phyloP scores from a whole-genome alignment of 768 basidiomycete species.

The Agaricus blazei region DNA sequence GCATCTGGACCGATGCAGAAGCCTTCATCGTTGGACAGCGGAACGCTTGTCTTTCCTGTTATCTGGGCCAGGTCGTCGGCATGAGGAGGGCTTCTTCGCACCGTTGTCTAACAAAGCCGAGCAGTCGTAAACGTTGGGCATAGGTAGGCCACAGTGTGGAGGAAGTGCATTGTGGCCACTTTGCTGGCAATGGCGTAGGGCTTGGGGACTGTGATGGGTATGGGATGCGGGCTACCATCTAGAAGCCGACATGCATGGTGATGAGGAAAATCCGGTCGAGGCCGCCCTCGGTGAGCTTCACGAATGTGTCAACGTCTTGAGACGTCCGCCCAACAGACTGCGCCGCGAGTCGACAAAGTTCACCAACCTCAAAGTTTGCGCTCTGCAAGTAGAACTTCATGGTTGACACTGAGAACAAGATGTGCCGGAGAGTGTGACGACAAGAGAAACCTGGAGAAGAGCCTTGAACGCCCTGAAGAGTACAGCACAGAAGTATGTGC shows the following conservation, averaged over 20 bases:
- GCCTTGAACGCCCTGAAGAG: too few species aligned
- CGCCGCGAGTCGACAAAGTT: slow-evolving; percentile 38
- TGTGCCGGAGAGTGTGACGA: too few species aligned
- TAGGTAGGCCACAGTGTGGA: slow-evolving; percentile 33
- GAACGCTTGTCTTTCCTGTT: slow-evolving; percentile 26
- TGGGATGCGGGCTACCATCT: slow-evolving; percentile 38
- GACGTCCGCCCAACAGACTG: slow-evolving; percentile 32
- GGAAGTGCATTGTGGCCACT: slow-evolving; percentile 38
- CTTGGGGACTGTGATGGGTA: slow-evolving; percentile 32
- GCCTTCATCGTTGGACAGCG: slow-evolving; percentile 28
- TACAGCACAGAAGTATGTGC: too few species aligned
- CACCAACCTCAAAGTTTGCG: slow-evolving; percentile 37
- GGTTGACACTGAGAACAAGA: too few species aligned
- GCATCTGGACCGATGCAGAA: slow-evolving; percentile 45
- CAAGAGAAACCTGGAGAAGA: too few species aligned
- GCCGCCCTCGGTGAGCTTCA: slow-evolving; percentile 42
- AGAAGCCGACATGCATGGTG: slow-evolving; percentile 27
- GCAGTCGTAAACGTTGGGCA: slow-evolving; percentile 37
- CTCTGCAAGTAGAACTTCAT: slow-evolving; percentile 23
- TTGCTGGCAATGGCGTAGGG: slow-evolving; percentile 37
- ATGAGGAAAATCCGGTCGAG: slow-evolving; percentile 36
- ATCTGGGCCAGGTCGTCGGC: slow-evolving; percentile 37
- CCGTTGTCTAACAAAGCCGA: slow-evolving; percentile 31
- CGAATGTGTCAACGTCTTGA: slow-evolving; percentile 29
- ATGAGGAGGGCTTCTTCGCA: slow-evolving; percentile 38